Conservation (phyloP, 164 flowering plant species). For the Vitis labrusca region DNA sequence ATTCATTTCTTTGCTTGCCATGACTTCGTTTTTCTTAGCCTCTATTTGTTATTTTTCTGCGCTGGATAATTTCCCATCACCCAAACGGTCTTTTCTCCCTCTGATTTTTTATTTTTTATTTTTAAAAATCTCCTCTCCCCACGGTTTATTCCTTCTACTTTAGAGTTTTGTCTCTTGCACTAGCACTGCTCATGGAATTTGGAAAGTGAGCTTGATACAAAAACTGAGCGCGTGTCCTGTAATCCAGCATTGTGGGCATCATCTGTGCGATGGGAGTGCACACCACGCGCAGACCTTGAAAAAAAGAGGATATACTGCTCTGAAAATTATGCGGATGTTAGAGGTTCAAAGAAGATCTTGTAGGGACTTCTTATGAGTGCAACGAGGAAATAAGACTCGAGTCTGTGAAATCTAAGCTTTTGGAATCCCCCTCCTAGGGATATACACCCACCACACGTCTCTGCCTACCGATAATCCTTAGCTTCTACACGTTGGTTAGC, state of each 20-base stretch:
- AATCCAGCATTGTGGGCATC: not conserved
- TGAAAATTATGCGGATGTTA: not conserved
- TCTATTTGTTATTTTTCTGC: too few relatives aligned
- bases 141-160: not conserved
- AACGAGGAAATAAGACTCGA: not conserved
- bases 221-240: not conserved
- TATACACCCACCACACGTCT: not conserved
- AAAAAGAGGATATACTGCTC: not conserved
- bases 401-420: slow-evolving; percentile 10
- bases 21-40: too few relatives aligned
- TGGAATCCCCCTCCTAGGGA: not conserved
- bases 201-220: not conserved
- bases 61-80: too few relatives aligned
- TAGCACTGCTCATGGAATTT: not conserved
- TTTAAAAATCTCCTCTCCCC: not conserved
- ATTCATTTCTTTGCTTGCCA: too few relatives aligned
- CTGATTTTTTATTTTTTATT: too few relatives aligned
- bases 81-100: not conserved
- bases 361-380: slow-evolving; percentile 12
- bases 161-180: slow-evolving; percentile 9
- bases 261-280: not conserved
- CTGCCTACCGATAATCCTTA: not conserved
- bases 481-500: not conserved
- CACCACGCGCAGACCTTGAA: not conserved
- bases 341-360: slow-evolving; percentile 25